Base-by-base conservation (phyloP, 495 filamentous ascomycete species). In the Elaphomyces granulatus region DNA sequence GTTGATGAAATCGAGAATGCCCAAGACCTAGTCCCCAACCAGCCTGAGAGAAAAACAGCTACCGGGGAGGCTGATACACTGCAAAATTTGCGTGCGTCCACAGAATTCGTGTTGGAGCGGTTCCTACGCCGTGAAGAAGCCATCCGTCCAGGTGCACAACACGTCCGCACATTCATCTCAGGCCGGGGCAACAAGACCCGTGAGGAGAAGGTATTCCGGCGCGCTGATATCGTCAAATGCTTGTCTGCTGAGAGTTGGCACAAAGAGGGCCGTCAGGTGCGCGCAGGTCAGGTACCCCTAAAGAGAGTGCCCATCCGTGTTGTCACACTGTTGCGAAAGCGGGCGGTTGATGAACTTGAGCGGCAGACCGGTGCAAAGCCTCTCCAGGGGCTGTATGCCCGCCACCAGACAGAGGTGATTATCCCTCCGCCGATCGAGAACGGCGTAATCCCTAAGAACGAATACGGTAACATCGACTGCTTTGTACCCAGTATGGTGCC, bases 171-270 rank as follows among this genome's bases (percentile, higher is more conserved):
- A 30, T 94, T 96, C 58, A 71, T 62, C 0, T 67, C 74, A 15
- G 77, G 72, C 7, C 82, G 78, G 38, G 79, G 76, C 49, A 77
- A 74, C 46, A 67, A 70, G 32, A 56, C 66, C 4, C 78, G 78
- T 41, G 71, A 80, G 43, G 83, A 94, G 49, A 78, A 80, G 6
- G 84, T 99, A 2, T 96, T 76, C 58, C 68, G 66, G 8, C 80
- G 87, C 23, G 70, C 70, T 28, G 87, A 95, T 48, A 75, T 99
- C 3, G 73, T 84, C 3, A 61, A 74, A 42, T 94, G 92, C 53
- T 83, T 90, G 50, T 86, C 80, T n/a, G 79, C 80, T 12, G 90
- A 99, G 50, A 92, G 81, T 34, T 96, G 92, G 92, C 92, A 94
- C 51, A 93, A 94, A 52, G 92, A 96, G 70, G 90, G 90, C 16